These are phyloP conservation scores for Stachybotrys chlorohalonatus DNA, from an alignment of 2,329 filamentous ascomycete genomes.

Conservation along the genomic window DNA sequence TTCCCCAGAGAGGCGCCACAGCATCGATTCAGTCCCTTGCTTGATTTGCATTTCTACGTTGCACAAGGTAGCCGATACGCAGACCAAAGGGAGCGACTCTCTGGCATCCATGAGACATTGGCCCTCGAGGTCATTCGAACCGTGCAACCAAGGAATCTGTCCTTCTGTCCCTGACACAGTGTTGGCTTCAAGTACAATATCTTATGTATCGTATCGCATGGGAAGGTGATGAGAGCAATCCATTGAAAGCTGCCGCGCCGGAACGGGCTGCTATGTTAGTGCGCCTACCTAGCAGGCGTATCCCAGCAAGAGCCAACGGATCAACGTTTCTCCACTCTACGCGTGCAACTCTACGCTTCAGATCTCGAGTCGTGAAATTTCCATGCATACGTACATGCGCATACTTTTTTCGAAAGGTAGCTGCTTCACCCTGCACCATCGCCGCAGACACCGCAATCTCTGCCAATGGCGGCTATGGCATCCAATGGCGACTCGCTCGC, in stretches of 20 bases:
- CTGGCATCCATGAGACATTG: no score
- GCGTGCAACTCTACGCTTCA: conserved; percentile 6
- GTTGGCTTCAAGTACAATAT: no score
- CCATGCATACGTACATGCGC: conserved; percentile 1
- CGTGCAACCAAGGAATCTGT: no score
- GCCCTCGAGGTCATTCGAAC: no score
- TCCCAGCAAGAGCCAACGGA: conserved; percentile 1
- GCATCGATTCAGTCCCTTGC: background rate
- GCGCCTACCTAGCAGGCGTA: background rate
- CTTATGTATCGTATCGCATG: no score
- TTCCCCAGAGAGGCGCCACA: background rate
- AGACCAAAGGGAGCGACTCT: no score
- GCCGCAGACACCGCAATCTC: background rate
- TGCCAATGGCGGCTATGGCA: conserved; percentile 21
- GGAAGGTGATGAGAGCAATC: no score
- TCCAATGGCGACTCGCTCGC: conserved; percentile 45
- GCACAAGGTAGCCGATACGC: background rate
- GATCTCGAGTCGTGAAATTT: conserved; percentile 12
- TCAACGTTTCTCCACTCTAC: conserved; percentile 8
- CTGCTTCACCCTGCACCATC: background rate
- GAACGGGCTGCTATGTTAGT: no score
- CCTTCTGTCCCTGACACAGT: no score
- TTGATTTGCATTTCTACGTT: background rate
- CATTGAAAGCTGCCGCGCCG: no score
- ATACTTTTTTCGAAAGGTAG: background rate